Evolutionary conservation across 345 rosid genomes (phyloP), one percentile per base, ranked within the genome.

Genomic region (Noccaea bulbosa): DNA sequence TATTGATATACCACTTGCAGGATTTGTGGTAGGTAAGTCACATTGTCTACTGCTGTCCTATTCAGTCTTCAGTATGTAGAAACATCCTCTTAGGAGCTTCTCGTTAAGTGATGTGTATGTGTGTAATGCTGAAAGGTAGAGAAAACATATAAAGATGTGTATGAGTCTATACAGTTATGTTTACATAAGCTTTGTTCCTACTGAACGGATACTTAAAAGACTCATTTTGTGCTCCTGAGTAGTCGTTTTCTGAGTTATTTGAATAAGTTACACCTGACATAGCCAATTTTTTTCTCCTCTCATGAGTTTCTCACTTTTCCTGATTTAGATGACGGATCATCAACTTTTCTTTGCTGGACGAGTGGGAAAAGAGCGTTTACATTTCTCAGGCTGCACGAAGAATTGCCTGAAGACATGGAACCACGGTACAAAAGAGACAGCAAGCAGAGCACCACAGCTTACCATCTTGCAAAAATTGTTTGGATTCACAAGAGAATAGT

Each of bases 251-350:
- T 24, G 30, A 27, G 30, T 27, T 27, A 27, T 50, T 40, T 60
- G 64, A 44, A 11, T 44, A 54, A 54, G 24, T 14, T 45, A 15
- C 30, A 69, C 11, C 7, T 58, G 20, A 24, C 7, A 17, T 22
- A 7, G 22, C 56, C 60, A 66, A 66, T 20, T 33, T 22, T 17
- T 52, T 35, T 61, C 48, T 43, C 55, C 50, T 33, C 15, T 41
- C 47, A 62, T 49, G 58, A 24, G 57, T 74, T 74, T 61, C 37
- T 61, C 37, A 14, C 41, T 51, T 39, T 68, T 52, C 43, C 15
- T 58, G 56, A 46, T 72, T 62, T 77, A 93, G 97, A 93, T 79
- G 95, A 91, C 43, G 97, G 98, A 47, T 87, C 96, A 47, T 87
- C 90, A 37, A 83, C 83, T 34, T 91, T 81, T 72, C 83, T 72